Conservation (phyloP, 352 stramenopile genomes). For the Phytopythium aichiense region DNA sequence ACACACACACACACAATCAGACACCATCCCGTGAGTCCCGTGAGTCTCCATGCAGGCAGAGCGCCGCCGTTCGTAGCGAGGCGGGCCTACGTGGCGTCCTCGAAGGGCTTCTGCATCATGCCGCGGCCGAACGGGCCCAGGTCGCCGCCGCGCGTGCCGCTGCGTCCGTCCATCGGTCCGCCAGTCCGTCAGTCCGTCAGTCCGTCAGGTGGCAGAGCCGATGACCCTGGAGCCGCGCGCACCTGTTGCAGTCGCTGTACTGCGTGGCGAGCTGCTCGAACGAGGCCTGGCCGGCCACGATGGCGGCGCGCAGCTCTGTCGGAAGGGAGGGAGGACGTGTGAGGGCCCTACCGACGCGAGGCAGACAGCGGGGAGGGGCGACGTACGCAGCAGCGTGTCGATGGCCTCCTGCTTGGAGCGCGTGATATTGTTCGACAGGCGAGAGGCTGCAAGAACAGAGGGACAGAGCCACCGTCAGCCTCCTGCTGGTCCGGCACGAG, state of each 20-base stretch:
- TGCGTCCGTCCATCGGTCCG: conserved; percentile 9
- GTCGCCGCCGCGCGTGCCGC: conserved; percentile 83
- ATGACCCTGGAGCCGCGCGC: background rate
- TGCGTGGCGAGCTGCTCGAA: conserved; percentile 79
- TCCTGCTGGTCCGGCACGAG: too few species aligned
- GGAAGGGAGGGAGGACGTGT: too few species aligned
- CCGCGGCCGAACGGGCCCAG: conserved; percentile 85
- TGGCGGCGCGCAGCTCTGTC: conserved; percentile 69
- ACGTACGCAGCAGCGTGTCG: conserved; percentile 65
- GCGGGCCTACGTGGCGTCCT: conserved; percentile 69
- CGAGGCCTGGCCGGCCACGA: conserved; percentile 70
- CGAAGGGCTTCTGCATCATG: conserved; percentile 92
- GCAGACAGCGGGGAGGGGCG: too few species aligned
- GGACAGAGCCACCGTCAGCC: conserved; percentile 26
- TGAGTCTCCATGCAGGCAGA: too few species aligned
- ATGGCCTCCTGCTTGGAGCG: conserved; percentile 91
- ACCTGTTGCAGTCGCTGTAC: conserved; percentile 83
- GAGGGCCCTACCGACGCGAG: too few species aligned
- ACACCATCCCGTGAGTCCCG: too few species aligned
- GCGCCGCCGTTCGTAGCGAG: too few species aligned
- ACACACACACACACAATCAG: too few species aligned
- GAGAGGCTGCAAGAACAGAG: conserved; percentile 52
- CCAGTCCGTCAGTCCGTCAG: background rate
- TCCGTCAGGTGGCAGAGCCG: background rate
- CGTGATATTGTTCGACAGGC: conserved; percentile 90